Evolutionary conservation across 371 early-diverging fungal genomes (phyloP), one percentile per base, ranked within the genome.

Genomic region (Quaeritorhiza haematococci): DNA sequence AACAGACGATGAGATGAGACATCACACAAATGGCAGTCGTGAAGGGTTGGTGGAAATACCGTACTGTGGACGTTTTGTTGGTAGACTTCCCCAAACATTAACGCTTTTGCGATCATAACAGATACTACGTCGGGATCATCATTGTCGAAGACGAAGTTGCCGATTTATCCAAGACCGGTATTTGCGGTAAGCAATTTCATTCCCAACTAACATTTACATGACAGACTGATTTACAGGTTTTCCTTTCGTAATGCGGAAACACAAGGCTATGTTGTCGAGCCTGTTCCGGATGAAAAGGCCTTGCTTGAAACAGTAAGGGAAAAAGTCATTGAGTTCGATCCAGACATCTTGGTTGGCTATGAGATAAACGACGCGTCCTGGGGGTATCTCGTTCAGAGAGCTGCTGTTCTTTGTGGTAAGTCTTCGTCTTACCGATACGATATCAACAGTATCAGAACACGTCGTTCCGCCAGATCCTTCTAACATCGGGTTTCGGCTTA

Each of bases 331-430:
- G 49, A 52, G 17, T 76, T 78, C 48, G 93, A 95, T 63, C 96
- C 96, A 0, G 96, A 95, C 58, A 79, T 93, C 49, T 63, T 93
- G 33, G 75, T 80, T 0, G 96, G 96, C 0, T 94, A 87, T 56
- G 94, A 95, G 53, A 69, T 93, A 1, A 87, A 93, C 46, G 78
- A 72, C 15, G 57, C 83, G 2, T 93, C 93, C 0, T 93, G 92
- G 93, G 94, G 94, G 2, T 95, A 90, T 59, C 59, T 91, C 3
- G 66, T 89, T 5, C 89, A 92, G 34, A 76, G 96, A 10, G 74
- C 69, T 6, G 26, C 19, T 7, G 24, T n/a, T n/a, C n/a, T 47
- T 27, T 47, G 10, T 17, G 13, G 29, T 57, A 56, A 53, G 27
- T 53, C 19, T 55, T 8, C n/a, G n/a, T n/a, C n/a, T n/a, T n/a